These are phyloP conservation scores for Zelonia costaricensis DNA, from an alignment of 208 protist genomes.

Conservation along the genomic window DNA sequence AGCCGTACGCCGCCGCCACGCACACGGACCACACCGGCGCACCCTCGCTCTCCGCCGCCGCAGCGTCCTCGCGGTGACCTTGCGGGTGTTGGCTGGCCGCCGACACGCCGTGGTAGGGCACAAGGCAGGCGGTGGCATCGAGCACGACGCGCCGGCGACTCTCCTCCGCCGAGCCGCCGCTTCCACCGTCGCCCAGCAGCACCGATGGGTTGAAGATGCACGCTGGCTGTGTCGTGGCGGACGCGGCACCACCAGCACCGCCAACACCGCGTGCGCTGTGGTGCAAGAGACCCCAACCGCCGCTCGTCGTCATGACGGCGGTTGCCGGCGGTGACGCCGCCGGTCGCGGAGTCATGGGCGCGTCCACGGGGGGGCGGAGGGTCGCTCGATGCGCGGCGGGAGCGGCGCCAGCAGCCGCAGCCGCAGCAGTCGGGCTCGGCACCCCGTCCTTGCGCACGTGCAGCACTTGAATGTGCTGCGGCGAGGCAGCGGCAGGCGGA, in stretches of 20 bases:
- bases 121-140: constrained; percentile 17
- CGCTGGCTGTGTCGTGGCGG: background rate
- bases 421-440: too few relatives aligned
- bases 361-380: too few relatives aligned
- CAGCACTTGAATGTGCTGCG: too few relatives aligned
- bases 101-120: constrained; percentile 22
- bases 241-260: background rate
- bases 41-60: background rate
- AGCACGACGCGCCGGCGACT: constrained; percentile 17
- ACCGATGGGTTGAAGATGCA: constrained; percentile 21
- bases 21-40: constrained; percentile 24
- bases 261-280: constrained; percentile 2
- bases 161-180: constrained; percentile 3
- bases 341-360: background rate
- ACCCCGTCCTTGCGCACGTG: too few relatives aligned
- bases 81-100: too few relatives aligned
- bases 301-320: background rate
- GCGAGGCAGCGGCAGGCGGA: background rate
- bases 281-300: constrained; percentile 17
- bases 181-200: constrained; percentile 9
- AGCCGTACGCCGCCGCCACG: constrained; percentile 21
- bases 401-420: background rate
- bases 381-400: background rate
- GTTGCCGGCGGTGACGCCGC: background rate
- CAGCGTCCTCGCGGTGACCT: background rate